Percentiles rank a stretch among this genome's conserved stretches.
Evolutionary conservation across 2,329 filamentous ascomycete genomes (phyloP).

Genomic region (Plectosphaerella sp.): DNA sequence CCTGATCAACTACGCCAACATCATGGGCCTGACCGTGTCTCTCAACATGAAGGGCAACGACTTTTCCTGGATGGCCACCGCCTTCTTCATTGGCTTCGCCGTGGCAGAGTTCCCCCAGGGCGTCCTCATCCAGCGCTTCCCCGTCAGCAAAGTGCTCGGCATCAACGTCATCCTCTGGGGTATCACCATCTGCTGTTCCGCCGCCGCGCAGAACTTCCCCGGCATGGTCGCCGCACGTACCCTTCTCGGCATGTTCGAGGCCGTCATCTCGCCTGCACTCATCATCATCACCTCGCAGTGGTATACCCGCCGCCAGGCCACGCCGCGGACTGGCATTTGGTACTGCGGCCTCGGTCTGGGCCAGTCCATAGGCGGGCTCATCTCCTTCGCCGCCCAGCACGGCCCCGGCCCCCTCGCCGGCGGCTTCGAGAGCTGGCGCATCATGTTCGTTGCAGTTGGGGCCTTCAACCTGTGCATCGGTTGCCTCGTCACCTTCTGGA

Average conservation of each 20-base stretch:
- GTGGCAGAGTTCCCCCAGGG: slow-evolving; percentile 18
- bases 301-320: slow-evolving; percentile 20
- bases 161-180: slow-evolving; percentile 25
- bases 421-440: slow-evolving; percentile 12
- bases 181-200: slow-evolving; percentile 21
- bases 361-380: slow-evolving; percentile 8
- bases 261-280: slow-evolving; percentile 21
- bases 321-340: slow-evolving; percentile 9
- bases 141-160: slow-evolving; percentile 11
- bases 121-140: slow-evolving; percentile 9
- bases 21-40: slow-evolving; percentile 18
- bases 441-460: slow-evolving; percentile 16
- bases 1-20: slow-evolving; percentile 5
- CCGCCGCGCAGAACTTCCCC: slow-evolving; percentile 22
- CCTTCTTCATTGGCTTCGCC: slow-evolving; percentile 23
- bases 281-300: slow-evolving; percentile 24
- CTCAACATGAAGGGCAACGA: slow-evolving; percentile 24
- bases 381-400: slow-evolving; percentile 7
- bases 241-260: slow-evolving; percentile 30
- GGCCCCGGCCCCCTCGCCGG: slow-evolving; percentile 3
- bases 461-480: slow-evolving; percentile 9
- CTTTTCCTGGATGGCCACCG: slow-evolving; percentile 24
- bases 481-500: slow-evolving; percentile 6
- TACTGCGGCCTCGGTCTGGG: slow-evolving; percentile 12
- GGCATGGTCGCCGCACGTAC: slow-evolving; percentile 28